Evolutionary conservation across 495 filamentous ascomycete genomes (phyloP).

Genomic region (Parmelia sp.): DNA sequence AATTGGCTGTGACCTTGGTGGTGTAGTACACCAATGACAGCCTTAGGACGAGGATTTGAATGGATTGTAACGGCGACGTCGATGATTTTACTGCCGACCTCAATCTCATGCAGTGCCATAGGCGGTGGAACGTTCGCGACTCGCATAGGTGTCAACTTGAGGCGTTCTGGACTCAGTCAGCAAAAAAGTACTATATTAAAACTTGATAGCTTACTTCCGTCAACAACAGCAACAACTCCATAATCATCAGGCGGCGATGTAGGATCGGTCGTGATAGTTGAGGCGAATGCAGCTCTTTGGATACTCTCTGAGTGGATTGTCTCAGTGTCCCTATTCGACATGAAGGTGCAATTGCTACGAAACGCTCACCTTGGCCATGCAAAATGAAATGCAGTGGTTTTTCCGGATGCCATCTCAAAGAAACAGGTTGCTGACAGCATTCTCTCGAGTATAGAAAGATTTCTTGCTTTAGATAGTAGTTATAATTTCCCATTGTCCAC

Average conservation of each 20-base stretch:
- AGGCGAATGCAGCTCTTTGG: constrained; percentile 60
- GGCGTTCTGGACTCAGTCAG: constrained; percentile 37
- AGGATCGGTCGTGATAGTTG: constrained; percentile 61
- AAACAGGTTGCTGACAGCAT: constrained; percentile 29
- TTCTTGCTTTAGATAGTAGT: constrained; percentile 98
- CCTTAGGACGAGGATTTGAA: neutral
- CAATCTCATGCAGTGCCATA: constrained; percentile 76
- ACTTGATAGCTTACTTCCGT: constrained; percentile 54
- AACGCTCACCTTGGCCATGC: constrained; percentile 37
- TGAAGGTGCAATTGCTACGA: neutral
- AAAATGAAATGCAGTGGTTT: constrained; percentile 60
- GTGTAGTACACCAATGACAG: constrained; percentile 62
- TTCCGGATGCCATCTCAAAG: constrained; percentile 77
- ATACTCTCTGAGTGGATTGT: constrained; percentile 37
- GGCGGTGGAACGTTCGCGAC: constrained; percentile 84
- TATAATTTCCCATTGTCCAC: constrained; percentile 97
- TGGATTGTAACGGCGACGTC: constrained; percentile 71
- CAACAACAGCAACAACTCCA: constrained; percentile 80
- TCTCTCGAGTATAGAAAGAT: constrained; percentile 39
- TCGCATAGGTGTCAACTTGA: constrained; percentile 82
- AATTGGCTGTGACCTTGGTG: constrained; percentile 56
- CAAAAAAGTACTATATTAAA: constrained; percentile 9
- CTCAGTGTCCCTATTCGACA: constrained; percentile 3
- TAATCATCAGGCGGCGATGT: constrained; percentile 65
- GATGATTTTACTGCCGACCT: constrained; percentile 53